phyloP scores from a whole-genome alignment of 225 moss, liverwort and hornwort genomes.

The Polytrichum commune region DNA sequence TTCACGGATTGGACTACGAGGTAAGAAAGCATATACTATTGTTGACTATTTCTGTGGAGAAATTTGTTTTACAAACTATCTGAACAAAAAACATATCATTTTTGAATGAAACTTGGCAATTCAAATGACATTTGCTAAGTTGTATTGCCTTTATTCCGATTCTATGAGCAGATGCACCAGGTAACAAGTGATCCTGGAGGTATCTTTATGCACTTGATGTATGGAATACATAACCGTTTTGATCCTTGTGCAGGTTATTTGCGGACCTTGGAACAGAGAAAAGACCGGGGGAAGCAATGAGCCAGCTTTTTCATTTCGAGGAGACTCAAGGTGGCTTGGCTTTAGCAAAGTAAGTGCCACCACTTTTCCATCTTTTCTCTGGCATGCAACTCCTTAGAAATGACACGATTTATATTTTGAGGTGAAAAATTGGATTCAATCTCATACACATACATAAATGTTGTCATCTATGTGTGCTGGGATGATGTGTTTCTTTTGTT shows the following conservation, averaged over 20 bases:
- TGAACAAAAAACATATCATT: background rate
- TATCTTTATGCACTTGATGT: too few species aligned
- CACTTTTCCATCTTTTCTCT: background rate
- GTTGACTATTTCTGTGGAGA: too few species aligned
- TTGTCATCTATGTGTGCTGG: background rate
- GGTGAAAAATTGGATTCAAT: too few species aligned
- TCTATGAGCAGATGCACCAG: too few species aligned
- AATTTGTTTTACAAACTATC: too few species aligned
- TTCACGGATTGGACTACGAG: conserved; percentile 88
- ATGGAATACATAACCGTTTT: background rate
- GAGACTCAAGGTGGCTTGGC: conserved; percentile 87
- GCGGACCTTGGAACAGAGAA: conserved; percentile 74
- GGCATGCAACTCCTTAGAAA: too few species aligned
- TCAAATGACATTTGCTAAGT: too few species aligned
- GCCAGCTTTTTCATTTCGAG: conserved; percentile 64
- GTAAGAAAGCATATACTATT: conserved; percentile 15
- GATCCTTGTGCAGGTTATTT: conserved; percentile 51
- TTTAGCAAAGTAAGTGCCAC: conserved; percentile 56
- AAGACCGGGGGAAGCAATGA: conserved; percentile 36
- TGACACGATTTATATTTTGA: too few species aligned
- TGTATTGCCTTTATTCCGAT: too few species aligned
- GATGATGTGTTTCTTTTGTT: background rate
- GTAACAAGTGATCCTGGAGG: too few species aligned
- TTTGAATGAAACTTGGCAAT: background rate
- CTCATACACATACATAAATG: background rate